These are phyloP conservation scores for Candida hispaniensis DNA, from an alignment of 805 yeast genomes.

Conservation along the genomic window DNA sequence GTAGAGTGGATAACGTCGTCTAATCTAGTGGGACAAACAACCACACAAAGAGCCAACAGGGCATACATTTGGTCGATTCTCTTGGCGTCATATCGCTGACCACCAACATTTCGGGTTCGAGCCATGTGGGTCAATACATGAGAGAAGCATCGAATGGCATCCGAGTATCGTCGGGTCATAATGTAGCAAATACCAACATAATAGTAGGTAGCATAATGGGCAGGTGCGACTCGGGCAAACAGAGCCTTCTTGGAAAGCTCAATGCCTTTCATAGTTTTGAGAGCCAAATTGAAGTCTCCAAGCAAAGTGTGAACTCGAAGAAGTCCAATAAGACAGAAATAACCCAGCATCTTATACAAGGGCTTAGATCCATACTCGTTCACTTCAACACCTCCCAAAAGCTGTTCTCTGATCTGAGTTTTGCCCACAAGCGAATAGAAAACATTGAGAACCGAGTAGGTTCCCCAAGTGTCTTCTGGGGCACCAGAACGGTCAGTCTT, in stretches of 20 bases:
- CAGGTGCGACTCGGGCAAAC: conserved; percentile 39
- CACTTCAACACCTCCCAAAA: conserved; percentile 26
- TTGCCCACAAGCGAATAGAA: conserved; percentile 37
- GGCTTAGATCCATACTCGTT: conserved; percentile 37
- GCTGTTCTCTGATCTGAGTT: conserved; percentile 34
- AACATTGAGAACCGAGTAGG: conserved; percentile 40
- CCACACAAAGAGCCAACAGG: conserved; percentile 36
- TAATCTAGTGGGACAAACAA: conserved; percentile 38
- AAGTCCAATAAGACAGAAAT: conserved; percentile 40
- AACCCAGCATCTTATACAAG: conserved; percentile 38
- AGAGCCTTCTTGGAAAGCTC: conserved; percentile 39
- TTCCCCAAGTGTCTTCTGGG: conserved; percentile 36
- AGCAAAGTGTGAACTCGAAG: conserved; percentile 40
- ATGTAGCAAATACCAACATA: conserved; percentile 42
- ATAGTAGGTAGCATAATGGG: conserved; percentile 42
- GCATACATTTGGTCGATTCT: conserved; percentile 44
- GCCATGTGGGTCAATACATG: conserved; percentile 39
- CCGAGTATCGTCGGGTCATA: conserved; percentile 41
- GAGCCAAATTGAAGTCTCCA: conserved; percentile 41
- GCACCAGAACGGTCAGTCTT: conserved; percentile 29
- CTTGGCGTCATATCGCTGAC: conserved; percentile 34
- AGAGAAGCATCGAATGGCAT: conserved; percentile 40
- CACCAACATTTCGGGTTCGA: conserved; percentile 37
- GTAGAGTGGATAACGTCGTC: conserved; percentile 37
- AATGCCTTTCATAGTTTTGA: conserved; percentile 39